phyloP scores from a whole-genome alignment of 2,329 filamentous ascomycete species.

The Ceratocystis variospora region DNA sequence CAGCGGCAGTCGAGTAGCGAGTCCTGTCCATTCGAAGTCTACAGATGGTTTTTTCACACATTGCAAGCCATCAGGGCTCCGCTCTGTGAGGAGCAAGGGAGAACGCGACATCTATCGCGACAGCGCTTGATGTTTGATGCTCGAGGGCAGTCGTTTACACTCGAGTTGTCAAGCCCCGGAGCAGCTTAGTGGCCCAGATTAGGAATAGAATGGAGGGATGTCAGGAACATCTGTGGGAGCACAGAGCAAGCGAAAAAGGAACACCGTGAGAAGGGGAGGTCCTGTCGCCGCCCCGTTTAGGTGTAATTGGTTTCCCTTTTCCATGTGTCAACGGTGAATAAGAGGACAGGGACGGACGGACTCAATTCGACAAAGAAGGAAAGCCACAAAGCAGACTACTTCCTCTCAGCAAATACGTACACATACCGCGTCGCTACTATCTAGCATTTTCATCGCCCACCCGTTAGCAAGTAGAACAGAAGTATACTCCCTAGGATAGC shows the following conservation, averaged over 20 bases:
- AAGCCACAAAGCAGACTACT: neutral
- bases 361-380: neutral
- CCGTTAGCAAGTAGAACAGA: neutral
- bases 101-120: neutral
- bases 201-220: constrained; percentile 14
- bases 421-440: too few relatives aligned
- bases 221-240: constrained; percentile 5
- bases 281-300: neutral
- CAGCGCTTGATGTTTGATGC: neutral
- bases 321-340: neutral
- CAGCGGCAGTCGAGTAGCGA: neutral
- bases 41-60: neutral
- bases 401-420: neutral
- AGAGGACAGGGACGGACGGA: neutral
- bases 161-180: neutral
- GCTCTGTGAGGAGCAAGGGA: neutral
- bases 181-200: constrained; percentile 9
- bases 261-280: neutral
- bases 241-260: constrained; percentile 8
- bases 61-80: neutral
- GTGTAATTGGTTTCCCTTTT: neutral
- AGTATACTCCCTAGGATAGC: neutral
- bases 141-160: neutral
- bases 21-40: neutral
- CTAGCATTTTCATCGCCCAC: neutral